phyloP scores from a whole-genome alignment of 2,329 filamentous ascomycete species.

The Verticillium nubilum region DNA sequence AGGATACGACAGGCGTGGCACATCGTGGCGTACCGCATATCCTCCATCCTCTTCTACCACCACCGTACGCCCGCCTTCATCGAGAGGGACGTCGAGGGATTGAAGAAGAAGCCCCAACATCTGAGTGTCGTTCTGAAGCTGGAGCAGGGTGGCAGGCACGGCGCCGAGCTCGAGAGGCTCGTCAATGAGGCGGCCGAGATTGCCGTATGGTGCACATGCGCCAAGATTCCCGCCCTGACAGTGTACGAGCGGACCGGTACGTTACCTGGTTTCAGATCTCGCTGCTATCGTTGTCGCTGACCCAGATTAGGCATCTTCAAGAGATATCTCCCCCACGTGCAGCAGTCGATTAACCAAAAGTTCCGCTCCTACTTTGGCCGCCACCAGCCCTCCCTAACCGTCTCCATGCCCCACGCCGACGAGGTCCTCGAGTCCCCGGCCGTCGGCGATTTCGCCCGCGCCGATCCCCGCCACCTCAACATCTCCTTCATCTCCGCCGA shows the following conservation, averaged over 20 bases:
- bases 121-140: constrained; percentile 79
- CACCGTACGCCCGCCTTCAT: constrained; percentile 94
- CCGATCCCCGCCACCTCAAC: constrained; percentile 35
- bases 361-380: constrained; percentile 84
- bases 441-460: constrained; percentile 15
- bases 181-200: constrained; percentile 90
- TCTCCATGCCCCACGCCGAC: constrained; percentile 36
- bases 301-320: constrained; percentile 71
- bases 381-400: constrained; percentile 63
- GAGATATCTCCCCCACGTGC: constrained; percentile 78
- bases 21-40: constrained; percentile 68
- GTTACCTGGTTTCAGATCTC: too few species aligned
- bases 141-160: constrained; percentile 62
- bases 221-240: constrained; percentile 80
- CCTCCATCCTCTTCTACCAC: constrained; percentile 87
- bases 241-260: constrained; percentile 88
- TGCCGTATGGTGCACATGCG: constrained; percentile 86
- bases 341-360: constrained; percentile 72
- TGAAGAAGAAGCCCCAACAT: constrained; percentile 75
- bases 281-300: too few species aligned
- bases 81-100: constrained; percentile 71
- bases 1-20: constrained; percentile 76
- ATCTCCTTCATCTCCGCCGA: constrained; percentile 80
- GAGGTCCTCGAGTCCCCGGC: constrained; percentile 27
- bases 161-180: constrained; percentile 73